Percentiles rank a stretch among this genome's conserved stretches.
Conservation (phyloP, 192 early-diverging fungal genomes). For the Piromyces sp. region DNA sequence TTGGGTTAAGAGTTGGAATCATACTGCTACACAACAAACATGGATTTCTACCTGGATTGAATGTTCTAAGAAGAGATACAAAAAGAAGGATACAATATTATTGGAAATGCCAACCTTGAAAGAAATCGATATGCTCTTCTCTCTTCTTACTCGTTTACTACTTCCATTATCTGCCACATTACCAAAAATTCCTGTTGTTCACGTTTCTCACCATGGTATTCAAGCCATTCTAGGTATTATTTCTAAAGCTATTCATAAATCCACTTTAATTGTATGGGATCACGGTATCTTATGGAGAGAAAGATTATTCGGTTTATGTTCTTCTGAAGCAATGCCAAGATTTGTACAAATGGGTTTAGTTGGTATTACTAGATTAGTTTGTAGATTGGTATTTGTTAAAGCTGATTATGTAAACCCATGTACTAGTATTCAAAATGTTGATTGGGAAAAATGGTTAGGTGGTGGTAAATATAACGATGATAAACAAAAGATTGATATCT, state of each 20-base stretch:
- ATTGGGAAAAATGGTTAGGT: conserved; percentile 19
- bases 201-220: conserved; percentile 23
- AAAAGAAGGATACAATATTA: conserved; percentile 3
- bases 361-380: conserved; percentile 16
- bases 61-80: neutral
- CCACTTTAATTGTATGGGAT: conserved; percentile 18
- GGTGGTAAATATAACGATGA: conserved; percentile 10
- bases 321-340: conserved; percentile 15
- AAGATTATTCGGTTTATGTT: conserved; percentile 17
- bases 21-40: conserved; percentile 13
- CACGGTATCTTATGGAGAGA: conserved; percentile 26
- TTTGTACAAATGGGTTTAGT: conserved; percentile 20
- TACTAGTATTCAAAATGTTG: conserved; percentile 22
- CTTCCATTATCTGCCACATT: conserved; percentile 13
- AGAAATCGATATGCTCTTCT: conserved; percentile 17
- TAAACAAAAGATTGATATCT: neutral
- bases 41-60: conserved; percentile 13
- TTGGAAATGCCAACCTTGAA: conserved; percentile 13
- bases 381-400: conserved; percentile 10
- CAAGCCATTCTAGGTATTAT: conserved; percentile 24
- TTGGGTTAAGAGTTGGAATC: conserved; percentile 18
- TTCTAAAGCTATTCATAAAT: conserved; percentile 16
- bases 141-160: conserved; percentile 12
- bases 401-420: conserved; percentile 20
- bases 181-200: conserved; percentile 16